Conservation (phyloP, 2,329 filamentous ascomycete species). For the Colletotrichum nymphaeae region DNA sequence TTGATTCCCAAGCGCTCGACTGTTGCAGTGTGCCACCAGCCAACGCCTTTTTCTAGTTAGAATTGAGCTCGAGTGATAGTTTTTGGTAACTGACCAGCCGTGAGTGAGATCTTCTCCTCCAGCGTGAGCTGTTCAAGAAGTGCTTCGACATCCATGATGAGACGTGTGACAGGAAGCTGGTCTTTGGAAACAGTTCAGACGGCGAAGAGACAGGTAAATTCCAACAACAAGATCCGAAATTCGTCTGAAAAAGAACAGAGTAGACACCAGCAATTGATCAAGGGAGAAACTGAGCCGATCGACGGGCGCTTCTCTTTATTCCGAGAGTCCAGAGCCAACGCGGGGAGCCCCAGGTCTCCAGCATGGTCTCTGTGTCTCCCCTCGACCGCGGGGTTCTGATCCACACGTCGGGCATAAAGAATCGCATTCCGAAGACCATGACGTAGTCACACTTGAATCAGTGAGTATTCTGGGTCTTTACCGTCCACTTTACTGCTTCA, state of each 20-base stretch:
- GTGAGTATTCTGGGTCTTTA: not conserved
- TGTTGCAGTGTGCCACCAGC: slow-evolving; percentile 38
- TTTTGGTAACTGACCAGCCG: slow-evolving; percentile 16
- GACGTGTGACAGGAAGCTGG: not conserved
- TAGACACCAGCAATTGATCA: not conserved
- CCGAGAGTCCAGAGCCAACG: not conserved
- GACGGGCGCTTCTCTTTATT: slow-evolving; percentile 10
- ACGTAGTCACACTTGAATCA: not conserved
- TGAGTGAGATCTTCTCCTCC: slow-evolving; percentile 35
- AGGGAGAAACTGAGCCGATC: not conserved
- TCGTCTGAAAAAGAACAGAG: not conserved
- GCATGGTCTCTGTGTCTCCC: not conserved
- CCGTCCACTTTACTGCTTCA: slow-evolving; percentile 1
- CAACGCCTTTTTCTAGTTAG: slow-evolving; percentile 20
- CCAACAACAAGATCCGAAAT: not conserved
- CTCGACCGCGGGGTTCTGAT: slow-evolving; percentile 19
- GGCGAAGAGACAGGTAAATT: not conserved
- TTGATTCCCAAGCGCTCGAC: slow-evolving; percentile 31
- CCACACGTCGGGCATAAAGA: slow-evolving; percentile 7
- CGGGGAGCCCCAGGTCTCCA: slow-evolving; percentile 13
- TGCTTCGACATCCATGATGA: slow-evolving; percentile 32
- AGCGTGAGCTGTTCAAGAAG: slow-evolving; percentile 34
- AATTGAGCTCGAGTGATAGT: not conserved
- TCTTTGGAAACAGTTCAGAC: not conserved
- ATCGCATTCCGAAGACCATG: slow-evolving; percentile 8